Base-by-base conservation (phyloP, 2,329 filamentous ascomycete genomes). In the Aschersonia sp. region DNA sequence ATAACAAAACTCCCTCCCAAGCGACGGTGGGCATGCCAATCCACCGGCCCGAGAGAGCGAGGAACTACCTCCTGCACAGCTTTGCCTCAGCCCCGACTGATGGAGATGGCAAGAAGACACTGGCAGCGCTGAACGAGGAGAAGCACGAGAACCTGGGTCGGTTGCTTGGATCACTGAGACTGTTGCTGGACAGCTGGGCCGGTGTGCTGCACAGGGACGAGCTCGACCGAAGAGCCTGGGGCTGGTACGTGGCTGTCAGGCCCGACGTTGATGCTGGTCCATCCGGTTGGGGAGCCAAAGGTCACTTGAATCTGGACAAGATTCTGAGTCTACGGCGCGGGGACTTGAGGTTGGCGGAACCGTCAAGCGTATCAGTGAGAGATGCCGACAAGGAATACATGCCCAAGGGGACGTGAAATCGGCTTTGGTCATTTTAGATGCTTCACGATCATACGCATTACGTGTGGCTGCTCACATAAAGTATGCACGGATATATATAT, bases 281-380 rank as follows among this genome's bases (percentile, higher is more conserved):
- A 45, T 77, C 79, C 28, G 88, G 89, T 2, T 94, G 88, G 88
- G 88, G 88, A 31, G 84, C 83, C 9, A 92, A 91, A 62, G 86
- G 84, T 1, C 67, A 70, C 47, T 69, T 94, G 31, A 79, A 71
- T 54, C 61, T 94, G 38, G 67, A 67, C 10, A 78, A 79, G 53
- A 85, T 94, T 41, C 60, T 89, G 53, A 71, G 72, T 6, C 57
- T 86, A 52, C 71, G 75, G 43, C 56, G 59, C 5, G 5, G 10
- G 10, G 32, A 38, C 5, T 10, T 5, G 32, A 38, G 32, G 12
- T 61, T 56, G 46, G 53, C 51, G 28, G 35, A 45, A 2, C 30
- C 12, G 5, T 20, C 40, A 29, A 7, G 6, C 40, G 40, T 5
- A 42, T 5, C 32, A 20, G 5, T 5, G 43, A 35, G 30, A 43